A percentile compares a stretch with the other conserved stretches of the same genome.
These are phyloP conservation scores for Amanita rubescens DNA, from an alignment of 768 basidiomycete genomes.

Conservation along the genomic window DNA sequence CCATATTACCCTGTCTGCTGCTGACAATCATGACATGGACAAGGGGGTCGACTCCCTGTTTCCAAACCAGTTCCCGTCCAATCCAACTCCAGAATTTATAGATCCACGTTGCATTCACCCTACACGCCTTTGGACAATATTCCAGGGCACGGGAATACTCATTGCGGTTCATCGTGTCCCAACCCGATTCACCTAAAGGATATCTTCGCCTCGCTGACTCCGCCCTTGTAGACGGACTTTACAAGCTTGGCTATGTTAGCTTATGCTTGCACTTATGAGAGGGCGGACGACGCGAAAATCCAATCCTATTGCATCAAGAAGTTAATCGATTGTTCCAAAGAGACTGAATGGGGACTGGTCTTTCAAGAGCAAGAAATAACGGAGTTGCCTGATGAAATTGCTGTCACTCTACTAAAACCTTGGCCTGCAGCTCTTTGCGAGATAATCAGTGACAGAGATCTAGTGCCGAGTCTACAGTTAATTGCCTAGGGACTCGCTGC, in stretches of 20 bases:
- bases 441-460: slow-evolving; percentile 22
- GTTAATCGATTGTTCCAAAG: slow-evolving; percentile 33
- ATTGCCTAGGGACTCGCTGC: slow-evolving; percentile 32
- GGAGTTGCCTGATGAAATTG: slow-evolving; percentile 30
- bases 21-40: slow-evolving; percentile 36
- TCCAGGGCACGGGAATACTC: slow-evolving; percentile 26
- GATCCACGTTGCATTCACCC: slow-evolving; percentile 42
- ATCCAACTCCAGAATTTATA: slow-evolving; percentile 27
- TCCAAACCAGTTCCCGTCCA: slow-evolving; percentile 21
- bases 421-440: slow-evolving; percentile 33
- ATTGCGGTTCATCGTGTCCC: slow-evolving; percentile 21
- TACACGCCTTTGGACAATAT: slow-evolving; percentile 30
- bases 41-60: slow-evolving; percentile 42
- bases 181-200: slow-evolving; percentile 33
- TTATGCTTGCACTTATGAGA: slow-evolving; percentile 40
- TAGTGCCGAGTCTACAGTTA: slow-evolving; percentile 32
- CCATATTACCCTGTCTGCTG: slow-evolving; percentile 40
- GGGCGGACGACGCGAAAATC: slow-evolving; percentile 28
- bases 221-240: slow-evolving; percentile 21
- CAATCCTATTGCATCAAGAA: slow-evolving; percentile 38
- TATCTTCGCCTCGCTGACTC: slow-evolving; percentile 46
- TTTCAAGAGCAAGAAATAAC: slow-evolving; percentile 34
- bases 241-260: slow-evolving; percentile 51
- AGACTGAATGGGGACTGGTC: slow-evolving; percentile 47
- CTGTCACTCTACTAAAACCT: slow-evolving; percentile 26